Percentiles rank a stretch among this genome's conserved stretches.
Conservation (phyloP, 163 green algal species). For the Chlamydomonas reinhardtii region DNA sequence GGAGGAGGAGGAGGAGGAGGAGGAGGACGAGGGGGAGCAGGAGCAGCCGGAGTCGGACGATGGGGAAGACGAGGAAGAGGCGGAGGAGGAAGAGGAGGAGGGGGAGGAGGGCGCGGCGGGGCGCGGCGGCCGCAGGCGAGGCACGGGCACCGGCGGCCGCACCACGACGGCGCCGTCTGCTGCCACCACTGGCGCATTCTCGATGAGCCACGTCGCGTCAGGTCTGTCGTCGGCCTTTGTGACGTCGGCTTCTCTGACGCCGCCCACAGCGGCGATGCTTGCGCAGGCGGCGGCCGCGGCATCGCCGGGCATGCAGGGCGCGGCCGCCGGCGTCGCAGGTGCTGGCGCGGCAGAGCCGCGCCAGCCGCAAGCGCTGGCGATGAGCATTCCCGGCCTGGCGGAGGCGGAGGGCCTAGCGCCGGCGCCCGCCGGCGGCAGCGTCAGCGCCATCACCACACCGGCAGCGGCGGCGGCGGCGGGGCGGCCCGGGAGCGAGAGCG, state of each 20-base stretch:
- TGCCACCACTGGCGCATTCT: slow-evolving; percentile 11
- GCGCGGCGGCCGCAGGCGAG: neutral
- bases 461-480: neutral
- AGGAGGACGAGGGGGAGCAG: neutral
- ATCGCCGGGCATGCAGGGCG: neutral
- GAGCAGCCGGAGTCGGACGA: neutral
- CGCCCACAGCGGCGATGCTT: neutral
- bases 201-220: neutral
- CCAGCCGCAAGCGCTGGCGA: neutral
- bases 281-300: neutral
- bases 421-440: neutral
- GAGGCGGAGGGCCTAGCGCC: slow-evolving; percentile 9
- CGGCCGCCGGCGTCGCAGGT: neutral
- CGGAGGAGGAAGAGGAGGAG: too few relatives aligned
- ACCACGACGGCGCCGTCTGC: neutral
- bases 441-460: neutral
- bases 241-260: neutral
- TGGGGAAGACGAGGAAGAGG: neutral
- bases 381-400: slow-evolving; percentile 15
- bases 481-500: neutral
- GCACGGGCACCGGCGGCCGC: neutral
- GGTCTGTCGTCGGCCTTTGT: neutral
- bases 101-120: too few relatives aligned
- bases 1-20: neutral
- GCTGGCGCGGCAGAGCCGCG: neutral